Evolutionary conservation across 2,329 filamentous ascomycete genomes (phyloP).

Genomic region (Xylariaceae sp.): DNA sequence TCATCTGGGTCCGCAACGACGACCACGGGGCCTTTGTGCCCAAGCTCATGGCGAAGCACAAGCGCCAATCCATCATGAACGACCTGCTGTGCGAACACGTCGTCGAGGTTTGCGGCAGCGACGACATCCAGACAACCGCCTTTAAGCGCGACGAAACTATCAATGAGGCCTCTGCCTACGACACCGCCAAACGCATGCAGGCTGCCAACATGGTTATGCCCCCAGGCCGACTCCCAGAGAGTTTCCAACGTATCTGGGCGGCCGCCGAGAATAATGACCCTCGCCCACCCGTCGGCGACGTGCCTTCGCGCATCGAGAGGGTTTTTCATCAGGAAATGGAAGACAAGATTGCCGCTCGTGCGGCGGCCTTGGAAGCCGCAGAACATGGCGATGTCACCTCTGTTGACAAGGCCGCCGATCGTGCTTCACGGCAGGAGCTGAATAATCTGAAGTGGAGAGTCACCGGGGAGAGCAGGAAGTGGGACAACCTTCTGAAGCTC

Average conservation of each 20-base stretch:
- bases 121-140: constrained; percentile 24
- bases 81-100: constrained; percentile 59
- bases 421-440: neutral
- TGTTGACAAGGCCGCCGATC: no score
- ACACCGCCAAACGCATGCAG: constrained; percentile 45
- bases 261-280: constrained; percentile 8
- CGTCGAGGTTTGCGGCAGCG: constrained; percentile 51
- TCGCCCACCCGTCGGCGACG: constrained; percentile 14
- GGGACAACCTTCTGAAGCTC: neutral
- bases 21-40: constrained; percentile 61
- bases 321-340: constrained; percentile 36
- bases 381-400: neutral
- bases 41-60: constrained; percentile 50
- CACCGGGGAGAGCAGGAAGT: neutral
- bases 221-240: constrained; percentile 37
- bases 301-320: constrained; percentile 33
- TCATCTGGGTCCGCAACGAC: constrained; percentile 65
- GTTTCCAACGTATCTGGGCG: constrained; percentile 23
- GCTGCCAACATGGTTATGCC: constrained; percentile 41
- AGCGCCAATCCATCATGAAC: constrained; percentile 53
- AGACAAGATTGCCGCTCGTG: neutral
- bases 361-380: neutral
- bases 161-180: constrained; percentile 42
- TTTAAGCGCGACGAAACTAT: constrained; percentile 44
- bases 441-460: neutral